phyloP scores from a whole-genome alignment of 345 rosid species.

The Pseudoturritis turrita region DNA sequence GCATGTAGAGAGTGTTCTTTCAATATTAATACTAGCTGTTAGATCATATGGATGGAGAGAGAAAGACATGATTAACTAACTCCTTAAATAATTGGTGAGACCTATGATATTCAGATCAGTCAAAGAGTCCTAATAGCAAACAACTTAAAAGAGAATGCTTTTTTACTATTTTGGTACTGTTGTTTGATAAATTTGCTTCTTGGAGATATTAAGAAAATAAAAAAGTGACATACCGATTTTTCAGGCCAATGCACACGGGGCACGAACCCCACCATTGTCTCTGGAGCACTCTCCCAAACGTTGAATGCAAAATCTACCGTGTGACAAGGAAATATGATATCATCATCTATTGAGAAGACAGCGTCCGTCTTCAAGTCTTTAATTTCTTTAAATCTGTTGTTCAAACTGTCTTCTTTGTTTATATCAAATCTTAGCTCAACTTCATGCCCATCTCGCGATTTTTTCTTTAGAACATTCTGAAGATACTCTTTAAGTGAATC shows the following conservation, averaged over 20 bases:
- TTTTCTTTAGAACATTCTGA: constrained; percentile 38
- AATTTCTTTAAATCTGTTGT: constrained; percentile 86
- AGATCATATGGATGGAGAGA: neutral
- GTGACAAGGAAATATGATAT: constrained; percentile 83
- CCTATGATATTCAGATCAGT: neutral
- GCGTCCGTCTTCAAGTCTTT: constrained; percentile 74
- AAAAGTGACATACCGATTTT: constrained; percentile 41
- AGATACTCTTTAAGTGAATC: constrained; percentile 53
- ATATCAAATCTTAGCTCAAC: constrained; percentile 68
- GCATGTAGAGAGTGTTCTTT: neutral
- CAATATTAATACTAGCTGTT: neutral
- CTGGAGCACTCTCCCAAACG: constrained; percentile 89
- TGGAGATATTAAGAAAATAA: neutral
- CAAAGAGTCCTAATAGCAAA: neutral
- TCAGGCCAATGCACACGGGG: constrained; percentile 85
- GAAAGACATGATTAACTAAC: neutral
- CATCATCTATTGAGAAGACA: constrained; percentile 89
- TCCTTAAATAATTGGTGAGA: neutral
- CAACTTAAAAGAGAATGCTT: neutral
- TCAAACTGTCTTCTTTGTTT: constrained; percentile 87
- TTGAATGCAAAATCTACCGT: constrained; percentile 78
- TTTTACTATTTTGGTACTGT: neutral
- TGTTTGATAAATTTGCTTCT: neutral
- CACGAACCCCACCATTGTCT: constrained; percentile 90
- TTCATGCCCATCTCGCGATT: constrained; percentile 40